These are phyloP conservation scores for Gnomoniopsis sp. DNA, from an alignment of 2,329 filamentous ascomycete species.

Conservation along the genomic window DNA sequence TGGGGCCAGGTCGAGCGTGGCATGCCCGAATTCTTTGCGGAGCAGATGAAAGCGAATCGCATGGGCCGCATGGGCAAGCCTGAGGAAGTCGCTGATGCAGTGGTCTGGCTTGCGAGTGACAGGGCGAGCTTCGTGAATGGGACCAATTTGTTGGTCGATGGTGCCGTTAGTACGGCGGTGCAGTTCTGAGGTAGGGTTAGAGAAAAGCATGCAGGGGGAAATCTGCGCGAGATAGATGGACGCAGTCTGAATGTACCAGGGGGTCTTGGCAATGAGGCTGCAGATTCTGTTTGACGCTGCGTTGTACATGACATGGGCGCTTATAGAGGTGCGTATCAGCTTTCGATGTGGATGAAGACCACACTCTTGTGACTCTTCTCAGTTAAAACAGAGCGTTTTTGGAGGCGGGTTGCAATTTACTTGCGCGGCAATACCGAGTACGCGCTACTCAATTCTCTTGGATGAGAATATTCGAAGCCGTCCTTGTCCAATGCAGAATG, in stretches of 20 bases:
- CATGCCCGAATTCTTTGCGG: constrained; percentile 27
- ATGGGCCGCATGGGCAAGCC: constrained; percentile 21
- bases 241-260: not conserved
- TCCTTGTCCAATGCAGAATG: too few species aligned
- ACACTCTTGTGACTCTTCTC: too few species aligned
- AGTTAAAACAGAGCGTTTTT: too few species aligned
- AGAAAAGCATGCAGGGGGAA: not conserved
- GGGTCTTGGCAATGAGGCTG: not conserved
- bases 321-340: too few species aligned
- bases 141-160: constrained; percentile 20
- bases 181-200: constrained; percentile 14
- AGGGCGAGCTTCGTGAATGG: constrained; percentile 20
- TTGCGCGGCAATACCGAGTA: not conserved
- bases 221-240: not conserved
- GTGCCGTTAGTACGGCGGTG: constrained; percentile 19
- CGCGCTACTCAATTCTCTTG: not conserved
- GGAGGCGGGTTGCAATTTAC: too few species aligned
- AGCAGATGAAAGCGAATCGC: constrained; percentile 18
- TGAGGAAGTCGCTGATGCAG: constrained; percentile 22
- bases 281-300: too few species aligned
- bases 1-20: constrained; percentile 30
- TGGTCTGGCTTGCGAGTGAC: constrained; percentile 20
- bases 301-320: too few species aligned
- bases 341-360: too few species aligned
- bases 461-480: not conserved